phyloP scores from a whole-genome alignment of 176 grass and related monocot species.

The Phoenix dactylifera region DNA sequence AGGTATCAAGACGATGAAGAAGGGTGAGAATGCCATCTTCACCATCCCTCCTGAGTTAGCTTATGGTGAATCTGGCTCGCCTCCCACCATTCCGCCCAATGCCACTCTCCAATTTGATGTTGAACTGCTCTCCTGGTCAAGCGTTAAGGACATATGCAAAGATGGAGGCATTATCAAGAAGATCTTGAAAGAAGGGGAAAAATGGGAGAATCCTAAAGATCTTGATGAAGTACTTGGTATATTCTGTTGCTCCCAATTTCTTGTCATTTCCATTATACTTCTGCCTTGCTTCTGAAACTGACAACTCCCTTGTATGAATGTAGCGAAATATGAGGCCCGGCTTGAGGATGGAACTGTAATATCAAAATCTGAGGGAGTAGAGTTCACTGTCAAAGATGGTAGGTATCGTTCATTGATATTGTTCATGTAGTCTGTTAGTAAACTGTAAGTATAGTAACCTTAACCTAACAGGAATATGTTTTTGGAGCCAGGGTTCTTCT shows the following conservation, averaged over 20 bases:
- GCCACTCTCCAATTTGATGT: conserved; percentile 73
- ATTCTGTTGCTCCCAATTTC: background rate
- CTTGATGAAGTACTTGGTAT: conserved; percentile 77
- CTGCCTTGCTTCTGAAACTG: too few relatives aligned
- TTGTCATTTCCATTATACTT: too few relatives aligned
- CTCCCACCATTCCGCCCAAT: conserved; percentile 65
- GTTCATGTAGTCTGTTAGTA: too few relatives aligned
- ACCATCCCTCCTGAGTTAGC: conserved; percentile 73
- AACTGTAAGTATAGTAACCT: too few relatives aligned
- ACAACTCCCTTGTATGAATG: conserved; percentile 3
- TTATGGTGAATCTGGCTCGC: conserved; percentile 67
- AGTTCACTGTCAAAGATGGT: conserved; percentile 82
- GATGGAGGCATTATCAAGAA: conserved; percentile 77
- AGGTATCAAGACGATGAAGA: conserved; percentile 91
- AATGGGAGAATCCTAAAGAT: conserved; percentile 87
- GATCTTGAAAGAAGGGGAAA: conserved; percentile 60
- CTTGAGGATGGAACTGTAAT: conserved; percentile 64
- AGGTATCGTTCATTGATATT: background rate
- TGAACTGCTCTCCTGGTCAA: conserved; percentile 70
- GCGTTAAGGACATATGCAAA: conserved; percentile 78
- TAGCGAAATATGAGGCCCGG: conserved; percentile 70
- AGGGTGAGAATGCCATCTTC: conserved; percentile 79
- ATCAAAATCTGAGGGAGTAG: conserved; percentile 63
- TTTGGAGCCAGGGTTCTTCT: conserved; percentile 51
- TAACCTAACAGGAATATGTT: background rate